phyloP scores from a whole-genome alignment of 177 flowering plant species.

The Tripterygium wilfordii region DNA sequence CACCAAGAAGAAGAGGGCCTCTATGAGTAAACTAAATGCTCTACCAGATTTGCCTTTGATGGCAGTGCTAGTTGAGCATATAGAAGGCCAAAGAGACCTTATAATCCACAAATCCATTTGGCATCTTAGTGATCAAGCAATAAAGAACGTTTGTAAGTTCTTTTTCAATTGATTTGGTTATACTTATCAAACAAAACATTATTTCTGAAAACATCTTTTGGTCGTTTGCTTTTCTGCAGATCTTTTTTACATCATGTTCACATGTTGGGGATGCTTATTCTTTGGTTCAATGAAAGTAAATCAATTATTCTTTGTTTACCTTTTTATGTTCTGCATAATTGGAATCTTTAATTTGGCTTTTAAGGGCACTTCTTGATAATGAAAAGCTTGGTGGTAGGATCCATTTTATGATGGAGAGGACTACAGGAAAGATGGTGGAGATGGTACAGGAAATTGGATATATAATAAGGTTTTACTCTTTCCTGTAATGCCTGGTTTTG shows the following conservation, averaged over 20 bases:
- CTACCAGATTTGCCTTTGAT: slow-evolving; percentile 70
- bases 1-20: slow-evolving; percentile 28
- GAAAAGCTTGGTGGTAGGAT: slow-evolving; percentile 33
- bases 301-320: background rate
- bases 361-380: background rate
- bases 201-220: too few species aligned
- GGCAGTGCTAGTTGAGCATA: slow-evolving; percentile 75
- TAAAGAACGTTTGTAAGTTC: slow-evolving; percentile 81
- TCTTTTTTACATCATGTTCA: slow-evolving; percentile 81
- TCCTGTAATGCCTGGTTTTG: background rate
- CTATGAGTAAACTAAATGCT: slow-evolving; percentile 37
- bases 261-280: slow-evolving; percentile 84
- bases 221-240: slow-evolving; percentile 30
- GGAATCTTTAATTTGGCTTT: background rate
- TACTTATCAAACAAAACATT: too few species aligned
- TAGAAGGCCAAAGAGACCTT: slow-evolving; percentile 70
- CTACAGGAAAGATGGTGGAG: slow-evolving; percentile 91
- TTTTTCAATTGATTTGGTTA: too few species aligned
- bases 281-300: slow-evolving; percentile 83
- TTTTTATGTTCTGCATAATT: background rate
- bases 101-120: slow-evolving; percentile 59
- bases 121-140: slow-evolving; percentile 76
- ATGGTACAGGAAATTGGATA: slow-evolving; percentile 87
- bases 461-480: slow-evolving; percentile 61
- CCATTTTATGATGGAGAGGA: slow-evolving; percentile 77